Evolutionary conservation across 306 rosid genomes (phyloP).

Genomic region (Vigna trinervia): DNA sequence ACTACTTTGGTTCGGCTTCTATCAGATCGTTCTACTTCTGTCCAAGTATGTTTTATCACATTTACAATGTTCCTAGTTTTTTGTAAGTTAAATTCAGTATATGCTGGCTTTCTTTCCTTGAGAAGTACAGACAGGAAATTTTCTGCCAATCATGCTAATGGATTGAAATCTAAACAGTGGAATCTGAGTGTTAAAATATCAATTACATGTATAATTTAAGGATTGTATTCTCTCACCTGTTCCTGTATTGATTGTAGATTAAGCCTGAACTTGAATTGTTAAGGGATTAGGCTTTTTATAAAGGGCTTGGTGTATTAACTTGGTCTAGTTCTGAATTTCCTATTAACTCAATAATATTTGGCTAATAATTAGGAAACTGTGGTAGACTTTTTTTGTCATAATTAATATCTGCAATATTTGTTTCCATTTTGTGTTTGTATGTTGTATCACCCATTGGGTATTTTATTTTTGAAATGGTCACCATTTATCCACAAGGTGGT

Average conservation of each 20-base stretch:
- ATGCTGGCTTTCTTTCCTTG: constrained; percentile 18
- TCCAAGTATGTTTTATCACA: constrained; percentile 65
- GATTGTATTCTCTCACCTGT: not conserved
- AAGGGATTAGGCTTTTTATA: not conserved
- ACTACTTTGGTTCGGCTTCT: constrained; percentile 82
- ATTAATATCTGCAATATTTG: not conserved
- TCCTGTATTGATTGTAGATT: constrained; percentile 10
- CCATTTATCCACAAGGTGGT: constrained; percentile 2
- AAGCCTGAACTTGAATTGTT: constrained; percentile 14
- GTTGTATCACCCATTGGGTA: constrained; percentile 5
- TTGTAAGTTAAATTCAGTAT: constrained; percentile 11
- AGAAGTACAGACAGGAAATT: not conserved
- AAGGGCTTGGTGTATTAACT: constrained; percentile 15
- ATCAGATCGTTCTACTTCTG: constrained; percentile 69
- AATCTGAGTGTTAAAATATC: not conserved
- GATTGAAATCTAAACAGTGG: not conserved
- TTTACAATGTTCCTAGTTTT: constrained; percentile 30
- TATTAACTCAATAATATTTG: not conserved
- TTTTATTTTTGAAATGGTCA: constrained; percentile 33
- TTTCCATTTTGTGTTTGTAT: not conserved
- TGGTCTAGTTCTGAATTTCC: not conserved
- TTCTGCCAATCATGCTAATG: not conserved
- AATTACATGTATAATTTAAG: not conserved
- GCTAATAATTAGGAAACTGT: constrained; percentile 29
- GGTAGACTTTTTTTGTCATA: constrained; percentile 9